phyloP scores from a whole-genome alignment of 2,329 filamentous ascomycete genomes.

The Paracamarosporium sp. region DNA sequence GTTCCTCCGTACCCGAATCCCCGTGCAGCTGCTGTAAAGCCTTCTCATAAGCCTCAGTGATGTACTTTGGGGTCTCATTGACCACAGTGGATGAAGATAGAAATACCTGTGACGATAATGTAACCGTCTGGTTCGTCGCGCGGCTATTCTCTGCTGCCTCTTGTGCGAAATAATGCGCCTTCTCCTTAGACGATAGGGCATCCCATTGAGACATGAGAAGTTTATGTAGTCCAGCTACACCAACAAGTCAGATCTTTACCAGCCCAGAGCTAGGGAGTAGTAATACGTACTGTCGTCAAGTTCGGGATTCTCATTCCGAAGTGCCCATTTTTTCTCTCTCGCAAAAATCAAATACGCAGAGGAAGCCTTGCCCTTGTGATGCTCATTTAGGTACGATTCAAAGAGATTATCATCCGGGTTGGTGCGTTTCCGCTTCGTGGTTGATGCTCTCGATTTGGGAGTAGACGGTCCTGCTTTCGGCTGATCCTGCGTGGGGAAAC shows the following conservation, averaged over 20 bases:
- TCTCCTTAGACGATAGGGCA: conserved; percentile 24
- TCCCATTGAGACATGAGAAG: conserved; percentile 23
- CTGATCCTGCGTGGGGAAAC: not conserved
- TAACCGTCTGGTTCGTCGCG: conserved; percentile 7
- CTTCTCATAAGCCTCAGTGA: conserved; percentile 27
- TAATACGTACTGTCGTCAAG: conserved; percentile 21
- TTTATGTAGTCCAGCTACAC: conserved; percentile 23
- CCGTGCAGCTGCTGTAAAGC: conserved; percentile 27
- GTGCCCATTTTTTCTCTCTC: conserved; percentile 16
- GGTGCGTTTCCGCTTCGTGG: not conserved
- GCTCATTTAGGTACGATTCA: conserved; percentile 16
- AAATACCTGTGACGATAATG: conserved; percentile 7
- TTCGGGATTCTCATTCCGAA: conserved; percentile 21
- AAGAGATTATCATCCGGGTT: conserved; percentile 18
- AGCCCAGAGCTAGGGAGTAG: not conserved
- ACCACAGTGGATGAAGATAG: conserved; percentile 30
- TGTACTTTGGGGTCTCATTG: conserved; percentile 31
- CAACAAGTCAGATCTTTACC: not conserved
- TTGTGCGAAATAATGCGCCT: conserved; percentile 22
- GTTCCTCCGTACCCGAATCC: conserved; percentile 1
- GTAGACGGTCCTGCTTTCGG: not conserved
- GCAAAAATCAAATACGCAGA: conserved; percentile 28
- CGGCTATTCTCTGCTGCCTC: conserved; percentile 14
- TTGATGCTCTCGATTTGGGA: not conserved
- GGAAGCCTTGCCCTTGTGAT: conserved; percentile 11